Percentiles rank a stretch among this genome's conserved stretches.
Evolutionary conservation across 306 rosid species (phyloP).

Genomic region (Acacia confusa): DNA sequence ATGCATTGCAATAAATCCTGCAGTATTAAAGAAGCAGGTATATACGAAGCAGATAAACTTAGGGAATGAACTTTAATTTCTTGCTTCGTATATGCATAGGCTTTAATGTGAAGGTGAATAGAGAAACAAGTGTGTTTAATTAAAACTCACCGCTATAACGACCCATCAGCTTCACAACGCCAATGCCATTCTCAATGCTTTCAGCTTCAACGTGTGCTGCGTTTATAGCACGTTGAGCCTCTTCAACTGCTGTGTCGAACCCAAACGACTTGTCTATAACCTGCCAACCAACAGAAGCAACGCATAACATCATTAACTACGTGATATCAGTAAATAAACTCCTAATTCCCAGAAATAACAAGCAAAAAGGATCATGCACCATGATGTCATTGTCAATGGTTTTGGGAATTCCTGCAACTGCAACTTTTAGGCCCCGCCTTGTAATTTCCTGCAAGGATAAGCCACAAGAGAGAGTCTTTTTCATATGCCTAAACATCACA

Average conservation of each 20-base stretch:
- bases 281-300: slow-evolving; percentile 42
- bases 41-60: background rate
- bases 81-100: background rate
- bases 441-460: slow-evolving; percentile 70
- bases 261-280: slow-evolving; percentile 92
- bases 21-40: background rate
- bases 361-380: slow-evolving; percentile 40
- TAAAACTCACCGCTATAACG: slow-evolving; percentile 82
- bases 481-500: background rate
- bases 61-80: background rate
- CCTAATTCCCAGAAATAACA: background rate
- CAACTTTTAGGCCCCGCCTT: slow-evolving; percentile 89
- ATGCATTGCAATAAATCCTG: slow-evolving; percentile 95
- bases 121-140: slow-evolving; percentile 21
- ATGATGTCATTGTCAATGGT: slow-evolving; percentile 96
- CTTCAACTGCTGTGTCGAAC: slow-evolving; percentile 98
- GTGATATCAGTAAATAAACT: background rate
- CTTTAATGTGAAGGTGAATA: background rate
- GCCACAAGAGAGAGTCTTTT: background rate
- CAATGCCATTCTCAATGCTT: slow-evolving; percentile 88
- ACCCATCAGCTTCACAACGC: slow-evolving; percentile 96
- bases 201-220: slow-evolving; percentile 97
- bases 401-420: slow-evolving; percentile 89
- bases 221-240: slow-evolving; percentile 98
- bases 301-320: slow-evolving; percentile 6